phyloP scores from a whole-genome alignment of 2,329 filamentous ascomycete species.

The Pestalotiopsis fici region DNA sequence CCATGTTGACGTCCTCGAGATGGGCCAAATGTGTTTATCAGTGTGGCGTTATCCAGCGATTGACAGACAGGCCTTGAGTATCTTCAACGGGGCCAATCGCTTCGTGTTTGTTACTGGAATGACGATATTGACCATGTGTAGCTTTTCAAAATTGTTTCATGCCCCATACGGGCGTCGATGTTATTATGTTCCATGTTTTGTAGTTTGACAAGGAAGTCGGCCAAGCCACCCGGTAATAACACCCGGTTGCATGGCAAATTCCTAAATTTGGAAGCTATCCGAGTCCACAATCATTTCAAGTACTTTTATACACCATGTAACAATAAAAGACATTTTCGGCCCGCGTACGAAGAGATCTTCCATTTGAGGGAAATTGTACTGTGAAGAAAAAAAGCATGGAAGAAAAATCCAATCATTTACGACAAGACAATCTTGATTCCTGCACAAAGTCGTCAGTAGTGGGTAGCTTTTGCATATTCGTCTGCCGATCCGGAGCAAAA shows the following conservation, averaged over 20 bases:
- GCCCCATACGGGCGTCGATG: too few species aligned
- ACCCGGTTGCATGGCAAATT: background rate
- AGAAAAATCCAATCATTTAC: background rate
- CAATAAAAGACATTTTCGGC: background rate
- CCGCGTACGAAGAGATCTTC: background rate
- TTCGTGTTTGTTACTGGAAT: too few species aligned
- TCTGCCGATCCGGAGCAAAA: background rate
- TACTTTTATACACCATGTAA: background rate
- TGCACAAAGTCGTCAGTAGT: constrained; percentile 3
- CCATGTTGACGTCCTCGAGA: too few species aligned
- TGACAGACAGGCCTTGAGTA: too few species aligned
- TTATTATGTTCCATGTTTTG: too few species aligned
- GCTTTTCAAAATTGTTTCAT: too few species aligned
- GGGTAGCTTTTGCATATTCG: background rate
- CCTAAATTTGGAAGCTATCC: background rate
- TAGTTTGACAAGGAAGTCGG: too few species aligned
- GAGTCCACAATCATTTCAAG: background rate
- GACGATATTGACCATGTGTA: too few species aligned
- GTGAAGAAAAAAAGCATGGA: background rate
- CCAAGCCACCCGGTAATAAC: too few species aligned
- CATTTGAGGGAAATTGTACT: background rate
- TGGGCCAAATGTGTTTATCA: too few species aligned
- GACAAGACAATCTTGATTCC: background rate
- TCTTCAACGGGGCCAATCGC: too few species aligned
- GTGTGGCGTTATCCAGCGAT: too few species aligned